phyloP scores from a whole-genome alignment of 2,329 filamentous ascomycete species.

The Calonectria pauciramosa region DNA sequence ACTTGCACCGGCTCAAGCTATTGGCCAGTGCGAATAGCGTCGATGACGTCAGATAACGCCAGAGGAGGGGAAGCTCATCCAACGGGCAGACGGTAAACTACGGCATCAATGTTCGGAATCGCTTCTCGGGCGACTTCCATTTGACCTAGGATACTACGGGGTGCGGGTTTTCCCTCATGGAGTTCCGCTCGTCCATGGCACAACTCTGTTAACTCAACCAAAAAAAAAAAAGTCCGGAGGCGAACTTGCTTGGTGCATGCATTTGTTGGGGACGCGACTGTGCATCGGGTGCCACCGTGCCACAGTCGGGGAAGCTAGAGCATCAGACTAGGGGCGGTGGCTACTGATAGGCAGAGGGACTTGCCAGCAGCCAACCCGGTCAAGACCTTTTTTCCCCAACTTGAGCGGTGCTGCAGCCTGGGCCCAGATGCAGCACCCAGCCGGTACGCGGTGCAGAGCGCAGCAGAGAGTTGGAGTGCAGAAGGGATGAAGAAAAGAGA shows the following conservation, averaged over 20 bases:
- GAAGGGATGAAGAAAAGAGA: not conserved
- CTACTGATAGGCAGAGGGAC: constrained; percentile 1
- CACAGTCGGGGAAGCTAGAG: not conserved
- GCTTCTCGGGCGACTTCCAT: not conserved
- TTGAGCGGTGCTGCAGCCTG: not conserved
- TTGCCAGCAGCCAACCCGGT: not conserved
- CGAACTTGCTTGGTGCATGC: not conserved
- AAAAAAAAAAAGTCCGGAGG: constrained; percentile 2
- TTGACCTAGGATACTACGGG: constrained; percentile 1
- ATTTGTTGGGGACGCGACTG: constrained; percentile 26
- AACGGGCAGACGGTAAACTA: not conserved
- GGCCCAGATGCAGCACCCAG: not conserved
- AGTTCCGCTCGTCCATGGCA: constrained; percentile 12
- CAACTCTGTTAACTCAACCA: constrained; percentile 7
- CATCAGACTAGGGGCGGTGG: not conserved
- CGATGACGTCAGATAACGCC: constrained; percentile 17
- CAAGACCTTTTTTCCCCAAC: constrained; percentile 10
- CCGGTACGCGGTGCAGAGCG: constrained; percentile 1
- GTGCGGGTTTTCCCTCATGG: not conserved
- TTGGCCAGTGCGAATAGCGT: not conserved
- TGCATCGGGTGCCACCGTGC: constrained; percentile 13
- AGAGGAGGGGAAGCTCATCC: constrained; percentile 14
- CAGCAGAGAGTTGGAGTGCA: not conserved
- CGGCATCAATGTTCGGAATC: not conserved
- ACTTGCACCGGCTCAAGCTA: not conserved